Evolutionary conservation across 2,329 filamentous ascomycete genomes (phyloP).

Genomic region (Cordyceps farinosa): DNA sequence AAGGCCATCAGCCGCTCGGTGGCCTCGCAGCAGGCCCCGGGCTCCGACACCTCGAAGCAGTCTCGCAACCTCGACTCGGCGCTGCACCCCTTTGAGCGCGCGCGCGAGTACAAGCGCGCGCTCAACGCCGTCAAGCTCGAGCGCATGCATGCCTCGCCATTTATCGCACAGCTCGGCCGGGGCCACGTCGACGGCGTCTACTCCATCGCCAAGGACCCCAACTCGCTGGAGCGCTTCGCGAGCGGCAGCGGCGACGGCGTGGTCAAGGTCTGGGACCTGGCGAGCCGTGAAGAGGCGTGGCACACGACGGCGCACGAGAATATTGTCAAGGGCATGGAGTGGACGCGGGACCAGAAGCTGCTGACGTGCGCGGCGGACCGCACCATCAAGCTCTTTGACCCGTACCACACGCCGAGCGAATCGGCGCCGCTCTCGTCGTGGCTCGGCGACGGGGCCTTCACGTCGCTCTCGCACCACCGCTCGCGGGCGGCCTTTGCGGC

Average conservation of each 20-base stretch:
- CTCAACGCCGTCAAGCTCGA: slow-evolving; percentile 84
- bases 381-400: slow-evolving; percentile 87
- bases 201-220: slow-evolving; percentile 74
- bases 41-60: slow-evolving; percentile 61
- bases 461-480: slow-evolving; percentile 78
- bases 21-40: slow-evolving; percentile 62
- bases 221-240: slow-evolving; percentile 68
- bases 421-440: slow-evolving; percentile 77
- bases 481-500: slow-evolving; percentile 75
- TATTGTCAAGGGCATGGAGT: slow-evolving; percentile 85
- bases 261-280: slow-evolving; percentile 86
- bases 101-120: slow-evolving; percentile 63
- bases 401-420: slow-evolving; percentile 68
- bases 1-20: slow-evolving; percentile 65
- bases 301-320: slow-evolving; percentile 83
- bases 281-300: slow-evolving; percentile 70
- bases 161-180: slow-evolving; percentile 79
- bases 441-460: slow-evolving; percentile 80
- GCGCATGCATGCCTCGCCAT: slow-evolving; percentile 75
- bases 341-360: slow-evolving; percentile 81
- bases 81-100: slow-evolving; percentile 86
- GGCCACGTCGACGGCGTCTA: slow-evolving; percentile 90
- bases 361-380: slow-evolving; percentile 84
- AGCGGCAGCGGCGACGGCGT: slow-evolving; percentile 89
- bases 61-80: slow-evolving; percentile 76